Conservation (phyloP, 148 eudicot genomes). For the Vaccinium corymbosum region DNA sequence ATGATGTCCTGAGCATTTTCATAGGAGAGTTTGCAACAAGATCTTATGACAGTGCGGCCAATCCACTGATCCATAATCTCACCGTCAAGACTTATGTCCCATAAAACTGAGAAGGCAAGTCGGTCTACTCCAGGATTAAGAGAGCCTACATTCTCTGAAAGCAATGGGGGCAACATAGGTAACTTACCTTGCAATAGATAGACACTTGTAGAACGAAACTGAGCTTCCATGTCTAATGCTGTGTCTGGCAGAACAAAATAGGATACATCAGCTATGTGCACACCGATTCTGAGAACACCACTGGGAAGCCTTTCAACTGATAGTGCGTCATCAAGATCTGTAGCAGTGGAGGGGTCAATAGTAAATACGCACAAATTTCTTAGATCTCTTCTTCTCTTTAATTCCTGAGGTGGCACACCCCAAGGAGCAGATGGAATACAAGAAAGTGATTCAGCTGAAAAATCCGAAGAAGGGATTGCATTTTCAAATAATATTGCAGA, state of each 20-base stretch:
- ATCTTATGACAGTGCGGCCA: constrained; percentile 72
- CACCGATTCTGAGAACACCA: constrained; percentile 66
- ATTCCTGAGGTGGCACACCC: constrained; percentile 55
- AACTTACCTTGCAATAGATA: constrained; percentile 58
- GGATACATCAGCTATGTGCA: constrained; percentile 89
- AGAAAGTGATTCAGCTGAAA: constrained; percentile 63
- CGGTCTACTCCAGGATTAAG: constrained; percentile 86
- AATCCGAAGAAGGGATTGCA: constrained; percentile 48
- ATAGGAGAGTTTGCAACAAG: constrained; percentile 94
- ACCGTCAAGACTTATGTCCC: constrained; percentile 69
- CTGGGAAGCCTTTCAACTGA: constrained; percentile 64
- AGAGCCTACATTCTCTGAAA: constrained; percentile 79
- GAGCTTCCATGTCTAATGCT: constrained; percentile 71
- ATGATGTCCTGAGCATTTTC: constrained; percentile 84
- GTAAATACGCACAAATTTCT: constrained; percentile 79
- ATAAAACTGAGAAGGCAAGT: constrained; percentile 81
- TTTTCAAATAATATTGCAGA: constrained; percentile 75
- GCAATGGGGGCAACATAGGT: constrained; percentile 77
- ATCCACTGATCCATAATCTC: constrained; percentile 74
- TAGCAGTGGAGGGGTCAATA: constrained; percentile 79
- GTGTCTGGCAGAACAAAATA: constrained; percentile 83
- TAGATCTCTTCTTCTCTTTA: constrained; percentile 53
- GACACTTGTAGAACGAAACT: constrained; percentile 67
- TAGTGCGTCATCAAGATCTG: constrained; percentile 94
- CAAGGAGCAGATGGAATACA: constrained; percentile 61